Conservation (phyloP, 177 flowering plant species). For the Vitis hybrid region DNA sequence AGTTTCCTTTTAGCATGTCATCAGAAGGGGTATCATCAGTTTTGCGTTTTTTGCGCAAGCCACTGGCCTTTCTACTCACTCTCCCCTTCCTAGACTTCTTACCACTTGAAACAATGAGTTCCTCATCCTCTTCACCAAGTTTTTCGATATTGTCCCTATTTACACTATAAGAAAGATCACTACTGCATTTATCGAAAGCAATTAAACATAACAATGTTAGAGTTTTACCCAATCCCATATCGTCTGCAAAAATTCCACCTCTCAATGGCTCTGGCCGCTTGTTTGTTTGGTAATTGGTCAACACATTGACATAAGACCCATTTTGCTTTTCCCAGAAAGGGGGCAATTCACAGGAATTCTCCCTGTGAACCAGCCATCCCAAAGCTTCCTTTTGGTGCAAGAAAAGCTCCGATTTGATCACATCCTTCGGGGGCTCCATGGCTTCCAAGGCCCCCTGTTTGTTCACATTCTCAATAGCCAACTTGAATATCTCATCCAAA, state of each 20-base stretch:
- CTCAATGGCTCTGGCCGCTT: slow-evolving; percentile 67
- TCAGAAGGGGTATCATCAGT: slow-evolving; percentile 6
- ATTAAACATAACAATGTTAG: slow-evolving; percentile 82
- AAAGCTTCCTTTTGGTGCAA: slow-evolving; percentile 82
- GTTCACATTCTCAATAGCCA: slow-evolving; percentile 46
- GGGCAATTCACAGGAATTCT: slow-evolving; percentile 70
- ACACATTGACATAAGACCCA: slow-evolving; percentile 59
- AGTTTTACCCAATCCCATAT: slow-evolving; percentile 97
- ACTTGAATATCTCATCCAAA: slow-evolving; percentile 69
- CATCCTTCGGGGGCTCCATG: slow-evolving; percentile 63
- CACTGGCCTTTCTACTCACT: slow-evolving; percentile 14
- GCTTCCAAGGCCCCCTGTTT: slow-evolving; percentile 28
- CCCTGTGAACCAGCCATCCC: slow-evolving; percentile 80
- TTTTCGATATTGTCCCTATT: slow-evolving; percentile 15
- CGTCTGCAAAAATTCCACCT: slow-evolving; percentile 95
- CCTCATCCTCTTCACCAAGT: slow-evolving; percentile 23
- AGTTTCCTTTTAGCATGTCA: slow-evolving; percentile 5
- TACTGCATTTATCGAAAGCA: slow-evolving; percentile 55
- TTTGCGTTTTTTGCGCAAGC: slow-evolving; percentile 39
- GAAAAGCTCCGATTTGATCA: slow-evolving; percentile 60
- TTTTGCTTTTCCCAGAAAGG: slow-evolving; percentile 88
- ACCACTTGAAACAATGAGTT: slow-evolving; percentile 10
- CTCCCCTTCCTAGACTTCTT: slow-evolving; percentile 45
- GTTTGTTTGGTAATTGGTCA: slow-evolving; percentile 57
- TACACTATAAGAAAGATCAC: slow-evolving; percentile 7